phyloP scores from a whole-genome alignment of 2,329 filamentous ascomycete species.

The Metarhizium humberi region DNA sequence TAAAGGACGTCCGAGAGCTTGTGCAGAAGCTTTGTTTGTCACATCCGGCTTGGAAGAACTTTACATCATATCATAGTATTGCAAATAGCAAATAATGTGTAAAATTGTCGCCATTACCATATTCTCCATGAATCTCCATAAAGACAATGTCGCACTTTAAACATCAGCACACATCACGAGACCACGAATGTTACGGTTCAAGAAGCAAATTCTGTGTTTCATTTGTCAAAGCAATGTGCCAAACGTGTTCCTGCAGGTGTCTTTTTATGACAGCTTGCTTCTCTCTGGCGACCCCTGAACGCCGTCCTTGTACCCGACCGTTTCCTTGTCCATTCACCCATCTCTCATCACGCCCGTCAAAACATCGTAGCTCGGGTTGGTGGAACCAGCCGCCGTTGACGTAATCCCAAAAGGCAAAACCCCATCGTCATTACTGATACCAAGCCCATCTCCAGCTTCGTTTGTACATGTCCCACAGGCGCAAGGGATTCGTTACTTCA shows the following conservation, averaged over 20 bases:
- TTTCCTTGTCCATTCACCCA: slow-evolving; percentile 21
- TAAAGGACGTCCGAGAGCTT: too few species aligned
- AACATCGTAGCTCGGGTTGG: slow-evolving; percentile 9
- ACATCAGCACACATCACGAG: slow-evolving; percentile 2
- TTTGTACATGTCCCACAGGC: slow-evolving; percentile 15
- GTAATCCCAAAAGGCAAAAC: slow-evolving; percentile 15
- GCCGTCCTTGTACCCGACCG: slow-evolving; percentile 20
- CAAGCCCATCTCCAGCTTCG: slow-evolving; percentile 12
- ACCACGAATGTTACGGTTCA: neutral
- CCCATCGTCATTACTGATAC: slow-evolving; percentile 4
- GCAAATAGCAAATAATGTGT: too few species aligned
- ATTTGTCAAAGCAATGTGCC: slow-evolving; percentile 17
- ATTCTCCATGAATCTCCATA: neutral
- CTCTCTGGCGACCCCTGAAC: slow-evolving; percentile 18
- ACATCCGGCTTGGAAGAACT: too few species aligned
- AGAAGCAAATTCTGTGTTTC: slow-evolving; percentile 16
- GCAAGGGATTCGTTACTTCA: slow-evolving; percentile 26
- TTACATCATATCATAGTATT: too few species aligned
- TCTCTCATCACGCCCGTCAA: slow-evolving; percentile 21
- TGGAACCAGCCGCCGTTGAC: slow-evolving; percentile 3
- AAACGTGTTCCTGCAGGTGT: slow-evolving; percentile 13
- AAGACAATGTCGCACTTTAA: neutral
- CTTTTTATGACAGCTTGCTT: slow-evolving; percentile 17
- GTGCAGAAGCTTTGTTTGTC: too few species aligned
- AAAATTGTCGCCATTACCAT: neutral